Conservation (phyloP, 305 asterid species). For the Stenogyne calaminthoides region DNA sequence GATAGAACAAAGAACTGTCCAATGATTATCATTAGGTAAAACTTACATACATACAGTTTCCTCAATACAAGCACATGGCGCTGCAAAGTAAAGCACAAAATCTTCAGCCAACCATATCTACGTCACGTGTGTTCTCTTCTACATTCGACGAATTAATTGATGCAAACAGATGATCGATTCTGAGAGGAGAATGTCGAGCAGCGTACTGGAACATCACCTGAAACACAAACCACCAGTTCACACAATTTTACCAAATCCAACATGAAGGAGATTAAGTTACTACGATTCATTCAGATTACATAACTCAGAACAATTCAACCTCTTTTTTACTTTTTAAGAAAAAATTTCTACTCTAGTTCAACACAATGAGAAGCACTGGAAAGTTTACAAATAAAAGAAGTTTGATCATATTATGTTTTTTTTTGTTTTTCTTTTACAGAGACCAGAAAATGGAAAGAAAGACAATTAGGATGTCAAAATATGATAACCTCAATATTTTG, state of each 20-base stretch:
- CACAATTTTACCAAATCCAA: neutral
- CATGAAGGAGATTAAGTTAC: neutral
- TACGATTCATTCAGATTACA: neutral
- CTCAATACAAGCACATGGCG: neutral
- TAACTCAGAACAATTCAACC: neutral
- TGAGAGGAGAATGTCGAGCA: constrained; percentile 77
- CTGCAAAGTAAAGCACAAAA: neutral
- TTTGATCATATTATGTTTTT: neutral
- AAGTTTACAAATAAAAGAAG: neutral
- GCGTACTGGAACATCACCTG: constrained; percentile 88
- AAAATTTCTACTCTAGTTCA: neutral
- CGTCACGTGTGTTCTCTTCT: constrained; percentile 44
- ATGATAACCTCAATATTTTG: too few species aligned
- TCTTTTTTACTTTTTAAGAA: neutral
- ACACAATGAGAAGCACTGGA: neutral
- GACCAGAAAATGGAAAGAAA: neutral
- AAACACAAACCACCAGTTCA: constrained; percentile 28
- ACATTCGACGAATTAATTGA: constrained; percentile 44
- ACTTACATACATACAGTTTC: neutral
- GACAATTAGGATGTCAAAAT: neutral
- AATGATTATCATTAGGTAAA: neutral
- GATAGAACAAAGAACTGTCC: neutral
- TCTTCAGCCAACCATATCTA: constrained; percentile 65
- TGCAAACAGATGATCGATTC: constrained; percentile 70
- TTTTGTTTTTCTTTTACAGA: neutral